A percentile compares a stretch with the other conserved stretches of the same genome.
These are phyloP conservation scores for Fraxinus sp. DNA, from an alignment of 305 asterid genomes.

Conservation along the genomic window DNA sequence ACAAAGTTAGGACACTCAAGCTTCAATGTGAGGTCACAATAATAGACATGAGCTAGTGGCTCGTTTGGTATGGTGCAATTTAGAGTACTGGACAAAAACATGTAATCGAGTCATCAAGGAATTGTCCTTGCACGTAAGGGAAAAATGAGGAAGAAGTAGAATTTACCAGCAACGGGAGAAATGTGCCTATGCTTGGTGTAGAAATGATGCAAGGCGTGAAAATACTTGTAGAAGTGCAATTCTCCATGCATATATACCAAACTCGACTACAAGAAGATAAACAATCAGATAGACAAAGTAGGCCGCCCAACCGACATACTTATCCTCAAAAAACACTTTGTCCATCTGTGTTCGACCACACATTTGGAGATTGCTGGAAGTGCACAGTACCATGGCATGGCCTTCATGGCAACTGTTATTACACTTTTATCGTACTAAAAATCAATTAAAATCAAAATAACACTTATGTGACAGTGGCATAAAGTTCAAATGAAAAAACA, in stretches of 20 bases:
- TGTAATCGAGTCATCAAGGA: not conserved
- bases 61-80: not conserved
- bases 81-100: not conserved
- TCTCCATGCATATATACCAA: constrained; percentile 91
- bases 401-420: constrained; percentile 75
- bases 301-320: constrained; percentile 59
- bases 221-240: constrained; percentile 83
- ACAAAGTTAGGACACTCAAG: not conserved
- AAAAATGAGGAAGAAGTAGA: constrained; percentile 20
- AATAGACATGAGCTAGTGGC: not conserved
- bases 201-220: constrained; percentile 85
- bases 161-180: constrained; percentile 88
- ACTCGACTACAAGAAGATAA: constrained; percentile 78
- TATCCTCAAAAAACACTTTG: constrained; percentile 67
- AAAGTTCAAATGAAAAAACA: not conserved
- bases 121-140: not conserved
- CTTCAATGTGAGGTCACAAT: not conserved
- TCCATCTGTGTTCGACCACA: constrained; percentile 91
- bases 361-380: constrained; percentile 83
- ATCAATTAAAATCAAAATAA: not conserved
- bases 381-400: constrained; percentile 81
- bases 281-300: constrained; percentile 41
- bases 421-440: not conserved
- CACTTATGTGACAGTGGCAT: not conserved
- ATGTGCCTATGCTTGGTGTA: constrained; percentile 89